Conservation (phyloP, 2,329 filamentous ascomycete species). For the Ceratocystiopsis brevicomis region DNA sequence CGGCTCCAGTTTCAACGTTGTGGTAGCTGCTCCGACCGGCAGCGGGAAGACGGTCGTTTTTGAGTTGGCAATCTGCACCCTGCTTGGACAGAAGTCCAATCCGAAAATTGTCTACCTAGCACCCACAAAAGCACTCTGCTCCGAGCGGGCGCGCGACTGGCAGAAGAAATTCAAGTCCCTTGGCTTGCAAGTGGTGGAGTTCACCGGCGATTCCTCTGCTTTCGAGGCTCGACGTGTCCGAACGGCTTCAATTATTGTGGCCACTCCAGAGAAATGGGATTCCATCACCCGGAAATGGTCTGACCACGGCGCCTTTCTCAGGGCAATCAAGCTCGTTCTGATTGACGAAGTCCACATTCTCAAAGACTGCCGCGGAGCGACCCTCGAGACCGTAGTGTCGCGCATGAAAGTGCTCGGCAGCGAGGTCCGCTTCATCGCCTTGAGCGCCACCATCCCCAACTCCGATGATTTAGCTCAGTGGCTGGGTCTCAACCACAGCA, state of each 20-base stretch:
- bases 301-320: constrained; percentile 56
- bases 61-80: constrained; percentile 62
- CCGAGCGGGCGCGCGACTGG: constrained; percentile 63
- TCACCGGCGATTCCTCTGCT: constrained; percentile 64
- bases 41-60: constrained; percentile 71
- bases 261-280: constrained; percentile 84
- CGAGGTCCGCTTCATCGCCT: constrained; percentile 58
- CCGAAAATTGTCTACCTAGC: constrained; percentile 78
- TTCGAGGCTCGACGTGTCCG: constrained; percentile 49
- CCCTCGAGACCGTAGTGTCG: constrained; percentile 66
- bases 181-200: constrained; percentile 50
- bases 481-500: constrained; percentile 48
- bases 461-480: constrained; percentile 62
- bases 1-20: constrained; percentile 51
- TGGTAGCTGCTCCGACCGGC: constrained; percentile 65
- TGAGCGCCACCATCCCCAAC: constrained; percentile 74
- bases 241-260: constrained; percentile 63
- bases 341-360: constrained; percentile 82
- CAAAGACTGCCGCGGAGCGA: constrained; percentile 61
- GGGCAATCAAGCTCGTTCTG: constrained; percentile 59
- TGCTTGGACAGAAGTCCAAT: constrained; percentile 37
- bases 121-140: constrained; percentile 66
- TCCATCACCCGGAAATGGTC: constrained; percentile 76
- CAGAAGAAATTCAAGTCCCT: constrained; percentile 50
- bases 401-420: constrained; percentile 69